Evolutionary conservation across 2,329 filamentous ascomycete genomes (phyloP).

Genomic region (Apiospora phragmitis): DNA sequence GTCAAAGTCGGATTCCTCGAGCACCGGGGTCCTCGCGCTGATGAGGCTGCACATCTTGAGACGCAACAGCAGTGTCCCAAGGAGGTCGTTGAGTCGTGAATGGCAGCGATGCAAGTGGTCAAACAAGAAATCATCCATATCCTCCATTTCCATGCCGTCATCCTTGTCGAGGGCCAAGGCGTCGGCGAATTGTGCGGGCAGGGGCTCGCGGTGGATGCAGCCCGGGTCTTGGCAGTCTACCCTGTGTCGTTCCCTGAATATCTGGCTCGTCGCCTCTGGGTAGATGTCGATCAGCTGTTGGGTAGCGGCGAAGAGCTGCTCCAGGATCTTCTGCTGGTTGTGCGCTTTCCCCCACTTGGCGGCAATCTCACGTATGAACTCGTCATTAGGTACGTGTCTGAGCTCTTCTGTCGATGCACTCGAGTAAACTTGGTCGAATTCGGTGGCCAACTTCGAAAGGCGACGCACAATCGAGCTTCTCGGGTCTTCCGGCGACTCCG

Average conservation of each 20-base stretch:
- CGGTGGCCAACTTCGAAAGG: slow-evolving; percentile 7
- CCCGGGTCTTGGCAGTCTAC: slow-evolving; percentile 30
- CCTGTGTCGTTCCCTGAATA: slow-evolving; percentile 16
- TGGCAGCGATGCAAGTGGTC: slow-evolving; percentile 40
- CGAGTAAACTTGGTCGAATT: slow-evolving; percentile 28
- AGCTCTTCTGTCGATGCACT: slow-evolving; percentile 19
- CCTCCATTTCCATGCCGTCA: slow-evolving; percentile 27
- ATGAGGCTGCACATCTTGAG: slow-evolving; percentile 34
- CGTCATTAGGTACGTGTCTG: slow-evolving; percentile 27
- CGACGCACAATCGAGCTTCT: slow-evolving; percentile 23
- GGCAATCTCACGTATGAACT: slow-evolving; percentile 23
- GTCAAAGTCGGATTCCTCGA: slow-evolving; percentile 33
- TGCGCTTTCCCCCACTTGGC: slow-evolving; percentile 25
- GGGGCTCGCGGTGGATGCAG: slow-evolving; percentile 33
- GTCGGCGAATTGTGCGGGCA: slow-evolving; percentile 19
- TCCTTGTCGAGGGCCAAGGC: slow-evolving; percentile 17
- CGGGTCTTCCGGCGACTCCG: slow-evolving; percentile 15
- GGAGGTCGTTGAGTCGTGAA: slow-evolving; percentile 35
- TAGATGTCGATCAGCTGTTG: slow-evolving; percentile 39
- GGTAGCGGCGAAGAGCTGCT: slow-evolving; percentile 34
- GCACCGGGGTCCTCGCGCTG: slow-evolving; percentile 26
- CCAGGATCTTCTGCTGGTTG: slow-evolving; percentile 29
- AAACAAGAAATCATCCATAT: slow-evolving; percentile 29
- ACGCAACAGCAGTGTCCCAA: slow-evolving; percentile 35
- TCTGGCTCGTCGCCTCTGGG: slow-evolving; percentile 27